phyloP scores from a whole-genome alignment of 306 rosid species.

The Malus sylvestris region DNA sequence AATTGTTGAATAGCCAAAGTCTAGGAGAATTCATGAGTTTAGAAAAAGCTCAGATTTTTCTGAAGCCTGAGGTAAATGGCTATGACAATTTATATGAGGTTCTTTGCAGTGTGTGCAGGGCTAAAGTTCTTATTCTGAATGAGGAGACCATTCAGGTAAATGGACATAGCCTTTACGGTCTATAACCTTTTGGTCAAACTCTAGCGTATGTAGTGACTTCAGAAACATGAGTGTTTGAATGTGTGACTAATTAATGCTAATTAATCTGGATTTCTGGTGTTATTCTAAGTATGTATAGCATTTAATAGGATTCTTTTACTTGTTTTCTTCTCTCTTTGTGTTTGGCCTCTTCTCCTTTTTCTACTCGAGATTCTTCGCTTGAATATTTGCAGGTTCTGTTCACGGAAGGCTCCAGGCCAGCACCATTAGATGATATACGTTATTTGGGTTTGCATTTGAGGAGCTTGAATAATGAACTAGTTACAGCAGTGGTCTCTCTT shows the following conservation, averaged over 20 bases:
- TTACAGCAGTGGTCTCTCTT: not conserved
- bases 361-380: not conserved
- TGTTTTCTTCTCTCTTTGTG: not conserved
- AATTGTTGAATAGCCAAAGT: not conserved
- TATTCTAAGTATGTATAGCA: not conserved
- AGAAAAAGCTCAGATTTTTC: not conserved
- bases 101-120: not conserved
- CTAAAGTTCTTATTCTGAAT: not conserved
- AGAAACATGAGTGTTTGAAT: too few species aligned
- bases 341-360: not conserved
- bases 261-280: too few species aligned
- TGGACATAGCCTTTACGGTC: not conserved
- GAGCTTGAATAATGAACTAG: not conserved
- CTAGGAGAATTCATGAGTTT: not conserved
- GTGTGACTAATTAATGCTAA: too few species aligned
- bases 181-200: too few species aligned
- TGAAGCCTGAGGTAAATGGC: not conserved
- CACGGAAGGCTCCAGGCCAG: not conserved
- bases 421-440: not conserved
- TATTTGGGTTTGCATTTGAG: not conserved
- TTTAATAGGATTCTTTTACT: not conserved
- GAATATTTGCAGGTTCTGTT: not conserved
- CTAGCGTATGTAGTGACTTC: too few species aligned
- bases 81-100: not conserved
- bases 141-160: not conserved